Evolutionary conservation across 306 rosid species (phyloP).

Genomic region (Begonia loranthoides): DNA sequence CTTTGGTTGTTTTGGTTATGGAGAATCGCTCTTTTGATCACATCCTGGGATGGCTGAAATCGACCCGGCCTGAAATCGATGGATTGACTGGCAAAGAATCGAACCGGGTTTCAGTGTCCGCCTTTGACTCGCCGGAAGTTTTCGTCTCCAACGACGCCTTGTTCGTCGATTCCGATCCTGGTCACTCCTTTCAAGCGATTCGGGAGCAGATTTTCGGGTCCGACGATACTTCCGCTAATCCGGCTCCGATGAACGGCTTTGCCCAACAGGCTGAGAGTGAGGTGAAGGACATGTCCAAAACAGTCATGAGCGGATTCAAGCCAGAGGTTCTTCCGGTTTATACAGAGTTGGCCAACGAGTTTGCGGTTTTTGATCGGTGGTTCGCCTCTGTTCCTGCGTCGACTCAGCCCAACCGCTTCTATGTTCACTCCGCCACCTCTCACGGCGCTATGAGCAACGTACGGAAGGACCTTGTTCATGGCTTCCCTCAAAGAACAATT

Average conservation of each 20-base stretch:
- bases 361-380: constrained; percentile 70
- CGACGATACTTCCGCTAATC: constrained; percentile 18
- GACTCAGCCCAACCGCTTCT: constrained; percentile 89
- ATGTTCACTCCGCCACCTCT: constrained; percentile 88
- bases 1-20: constrained; percentile 70
- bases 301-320: constrained; percentile 83
- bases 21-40: constrained; percentile 98
- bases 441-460: constrained; percentile 89
- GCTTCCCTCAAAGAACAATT: constrained; percentile 77
- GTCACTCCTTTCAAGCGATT: constrained; percentile 89
- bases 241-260: constrained; percentile 77
- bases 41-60: constrained; percentile 67
- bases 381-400: constrained; percentile 88
- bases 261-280: constrained; percentile 65
- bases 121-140: constrained; percentile 27
- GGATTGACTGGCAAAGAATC: constrained; percentile 62
- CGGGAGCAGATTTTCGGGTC: constrained; percentile 86
- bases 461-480: constrained; percentile 57
- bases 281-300: constrained; percentile 19
- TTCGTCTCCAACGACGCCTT: constrained; percentile 43
- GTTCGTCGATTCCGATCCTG: constrained; percentile 68
- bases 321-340: constrained; percentile 54
- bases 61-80: constrained; percentile 64
- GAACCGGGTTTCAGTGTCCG: constrained; percentile 29
- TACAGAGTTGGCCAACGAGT: constrained; percentile 46